phyloP scores from a whole-genome alignment of 164 flowering plant species.

The Vitis riparia region DNA sequence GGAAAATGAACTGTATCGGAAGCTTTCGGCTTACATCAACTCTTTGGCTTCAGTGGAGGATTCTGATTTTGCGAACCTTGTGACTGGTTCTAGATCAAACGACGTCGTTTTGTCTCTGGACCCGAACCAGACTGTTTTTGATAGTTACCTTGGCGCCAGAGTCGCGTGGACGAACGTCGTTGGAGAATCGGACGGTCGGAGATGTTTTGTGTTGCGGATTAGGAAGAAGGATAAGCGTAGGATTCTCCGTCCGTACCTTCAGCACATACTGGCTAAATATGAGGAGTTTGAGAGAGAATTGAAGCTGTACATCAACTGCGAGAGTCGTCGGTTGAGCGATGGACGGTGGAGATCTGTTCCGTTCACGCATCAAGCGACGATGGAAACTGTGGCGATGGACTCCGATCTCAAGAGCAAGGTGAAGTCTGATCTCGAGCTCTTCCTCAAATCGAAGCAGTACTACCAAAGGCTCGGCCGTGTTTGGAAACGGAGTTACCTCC shows the following conservation, averaged over 20 bases:
- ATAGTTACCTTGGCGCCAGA: conserved; percentile 58
- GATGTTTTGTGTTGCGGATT: conserved; percentile 47
- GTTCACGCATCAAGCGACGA: conserved; percentile 70
- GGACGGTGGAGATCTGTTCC: conserved; percentile 71
- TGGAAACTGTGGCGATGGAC: conserved; percentile 75
- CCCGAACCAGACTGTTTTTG: conserved; percentile 46
- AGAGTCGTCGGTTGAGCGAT: conserved; percentile 5
- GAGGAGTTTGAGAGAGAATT: conserved; percentile 48
- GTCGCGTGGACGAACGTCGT: conserved; percentile 46
- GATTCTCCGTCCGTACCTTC: conserved; percentile 70
- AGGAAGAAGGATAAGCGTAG: conserved; percentile 54
- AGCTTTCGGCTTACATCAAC: conserved; percentile 46
- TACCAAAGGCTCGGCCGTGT: conserved; percentile 78
- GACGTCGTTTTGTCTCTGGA: conserved; percentile 60
- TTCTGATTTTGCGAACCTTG: conserved; percentile 60
- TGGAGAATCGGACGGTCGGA: conserved; percentile 2
- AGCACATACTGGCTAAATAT: conserved; percentile 71
- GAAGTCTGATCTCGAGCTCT: conserved; percentile 66
- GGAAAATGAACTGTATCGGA: conserved; percentile 62
- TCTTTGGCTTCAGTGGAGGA: conserved; percentile 67
- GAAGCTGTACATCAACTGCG: conserved; percentile 40
- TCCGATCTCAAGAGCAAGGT: conserved; percentile 65
- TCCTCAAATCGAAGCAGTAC: conserved; percentile 68
- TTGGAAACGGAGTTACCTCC: conserved; percentile 81
- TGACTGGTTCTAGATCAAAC: conserved; percentile 52